Evolutionary conservation across 257 asterid genomes (phyloP).

Genomic region (Solanum pinnatisectum): DNA sequence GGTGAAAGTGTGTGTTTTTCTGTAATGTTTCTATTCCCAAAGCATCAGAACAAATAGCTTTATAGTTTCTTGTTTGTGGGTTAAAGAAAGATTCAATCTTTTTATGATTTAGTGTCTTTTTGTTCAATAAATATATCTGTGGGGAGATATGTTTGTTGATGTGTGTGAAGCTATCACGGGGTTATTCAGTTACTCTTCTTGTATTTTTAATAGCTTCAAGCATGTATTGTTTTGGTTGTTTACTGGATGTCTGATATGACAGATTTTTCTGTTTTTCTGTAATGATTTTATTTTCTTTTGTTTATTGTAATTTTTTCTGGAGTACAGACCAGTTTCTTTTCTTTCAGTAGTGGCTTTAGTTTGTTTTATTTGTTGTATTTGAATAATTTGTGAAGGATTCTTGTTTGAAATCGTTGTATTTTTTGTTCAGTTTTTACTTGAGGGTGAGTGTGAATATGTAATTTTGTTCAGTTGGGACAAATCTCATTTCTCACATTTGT

Average conservation of each 20-base stretch:
- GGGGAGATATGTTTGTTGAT: neutral
- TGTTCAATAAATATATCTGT: neutral
- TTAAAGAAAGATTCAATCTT: slow-evolving; percentile 17
- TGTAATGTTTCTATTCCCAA: neutral
- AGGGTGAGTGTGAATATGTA: neutral
- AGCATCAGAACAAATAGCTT: neutral
- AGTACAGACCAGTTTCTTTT: neutral
- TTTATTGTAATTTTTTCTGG: neutral
- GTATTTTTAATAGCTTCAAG: neutral
- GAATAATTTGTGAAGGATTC: neutral
- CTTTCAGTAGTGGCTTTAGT: neutral
- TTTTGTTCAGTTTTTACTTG: neutral
- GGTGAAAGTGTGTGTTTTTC: neutral
- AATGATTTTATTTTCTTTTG: neutral
- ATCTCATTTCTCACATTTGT: neutral
- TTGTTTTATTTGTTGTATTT: neutral
- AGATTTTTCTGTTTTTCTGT: neutral
- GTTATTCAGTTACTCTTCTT: neutral
- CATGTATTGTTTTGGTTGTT: neutral
- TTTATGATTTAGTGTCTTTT: neutral
- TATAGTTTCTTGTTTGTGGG: neutral
- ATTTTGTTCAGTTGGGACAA: neutral
- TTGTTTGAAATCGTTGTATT: neutral
- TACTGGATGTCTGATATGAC: neutral
- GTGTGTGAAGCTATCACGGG: neutral